These are phyloP conservation scores for Calocera cornea DNA, from an alignment of 768 basidiomycete species.

Conservation along the genomic window DNA sequence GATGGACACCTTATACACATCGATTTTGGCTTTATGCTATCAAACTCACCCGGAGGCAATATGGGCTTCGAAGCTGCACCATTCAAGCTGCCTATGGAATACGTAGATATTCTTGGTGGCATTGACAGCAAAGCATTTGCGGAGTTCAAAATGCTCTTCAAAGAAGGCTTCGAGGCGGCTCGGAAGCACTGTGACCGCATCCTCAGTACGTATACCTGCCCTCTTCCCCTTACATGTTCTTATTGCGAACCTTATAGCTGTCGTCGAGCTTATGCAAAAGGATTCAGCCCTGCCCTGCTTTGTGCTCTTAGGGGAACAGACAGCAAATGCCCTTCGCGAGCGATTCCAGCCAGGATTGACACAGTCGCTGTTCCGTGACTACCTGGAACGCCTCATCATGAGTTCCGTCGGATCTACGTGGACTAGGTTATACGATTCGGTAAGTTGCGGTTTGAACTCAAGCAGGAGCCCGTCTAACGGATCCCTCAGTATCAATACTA, in stretches of 20 bases:
- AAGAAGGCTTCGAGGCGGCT: slow-evolving; percentile 83
- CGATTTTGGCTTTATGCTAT: slow-evolving; percentile 96
- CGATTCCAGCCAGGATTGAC: slow-evolving; percentile 88
- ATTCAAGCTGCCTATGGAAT: slow-evolving; percentile 90
- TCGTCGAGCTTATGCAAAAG: slow-evolving; percentile 98
- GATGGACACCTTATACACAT: slow-evolving; percentile 75
- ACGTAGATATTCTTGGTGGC: slow-evolving; percentile 90
- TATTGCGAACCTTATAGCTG: slow-evolving; percentile 27
- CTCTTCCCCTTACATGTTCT: not conserved
- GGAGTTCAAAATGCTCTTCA: slow-evolving; percentile 79
- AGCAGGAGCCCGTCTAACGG: not conserved
- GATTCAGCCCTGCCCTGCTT: slow-evolving; percentile 90
- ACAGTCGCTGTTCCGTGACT: slow-evolving; percentile 63
- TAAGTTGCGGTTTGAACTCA: slow-evolving; percentile 26
- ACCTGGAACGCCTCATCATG: slow-evolving; percentile 82
- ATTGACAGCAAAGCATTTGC: slow-evolving; percentile 56
- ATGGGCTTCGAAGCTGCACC: slow-evolving; percentile 99
- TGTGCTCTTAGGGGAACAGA: slow-evolving; percentile 77
- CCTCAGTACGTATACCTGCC: slow-evolving; percentile 52
- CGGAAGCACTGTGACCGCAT: slow-evolving; percentile 94
- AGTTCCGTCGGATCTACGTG: slow-evolving; percentile 84
- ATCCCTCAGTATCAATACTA: slow-evolving; percentile 73
- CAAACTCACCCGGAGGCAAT: slow-evolving; percentile 82
- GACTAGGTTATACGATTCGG: slow-evolving; percentile 93
- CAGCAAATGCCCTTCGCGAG: slow-evolving; percentile 73